phyloP scores from a whole-genome alignment of 2,329 filamentous ascomycete species.

The Cordyceps cicadae region DNA sequence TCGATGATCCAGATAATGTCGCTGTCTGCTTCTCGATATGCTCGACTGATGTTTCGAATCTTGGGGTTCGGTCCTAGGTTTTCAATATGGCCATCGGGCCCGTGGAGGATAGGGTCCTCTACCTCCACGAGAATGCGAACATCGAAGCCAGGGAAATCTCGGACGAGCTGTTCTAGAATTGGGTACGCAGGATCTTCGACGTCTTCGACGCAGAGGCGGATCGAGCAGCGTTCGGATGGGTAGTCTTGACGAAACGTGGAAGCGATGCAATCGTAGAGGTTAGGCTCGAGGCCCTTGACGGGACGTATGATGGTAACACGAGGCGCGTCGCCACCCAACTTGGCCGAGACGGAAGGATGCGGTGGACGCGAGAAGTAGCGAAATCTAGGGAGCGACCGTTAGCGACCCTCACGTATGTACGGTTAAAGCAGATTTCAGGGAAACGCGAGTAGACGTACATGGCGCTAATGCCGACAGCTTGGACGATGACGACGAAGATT shows the following conservation, averaged over 20 bases:
- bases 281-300: slow-evolving; percentile 83
- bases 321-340: slow-evolving; percentile 50
- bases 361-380: slow-evolving; percentile 44
- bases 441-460: slow-evolving; percentile 37
- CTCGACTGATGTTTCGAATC: slow-evolving; percentile 90
- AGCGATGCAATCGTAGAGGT: slow-evolving; percentile 85
- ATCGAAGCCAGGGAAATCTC: slow-evolving; percentile 65
- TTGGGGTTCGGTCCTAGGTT: slow-evolving; percentile 93
- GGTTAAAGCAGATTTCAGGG: not conserved
- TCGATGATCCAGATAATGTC: slow-evolving; percentile 93
- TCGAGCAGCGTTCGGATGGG: slow-evolving; percentile 63
- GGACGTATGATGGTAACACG: slow-evolving; percentile 88
- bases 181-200: slow-evolving; percentile 68
- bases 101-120: slow-evolving; percentile 64
- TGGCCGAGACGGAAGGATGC: slow-evolving; percentile 41
- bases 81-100: slow-evolving; percentile 38
- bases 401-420: not conserved
- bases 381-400: slow-evolving; percentile 31
- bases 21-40: slow-evolving; percentile 78
- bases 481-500: slow-evolving; percentile 42
- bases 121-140: slow-evolving; percentile 70
- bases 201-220: slow-evolving; percentile 75
- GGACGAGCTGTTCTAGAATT: slow-evolving; percentile 60
- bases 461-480: slow-evolving; percentile 47
- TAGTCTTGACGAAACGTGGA: slow-evolving; percentile 80